Conservation (phyloP, 2,329 filamentous ascomycete genomes). For the Penicillium sp. region DNA sequence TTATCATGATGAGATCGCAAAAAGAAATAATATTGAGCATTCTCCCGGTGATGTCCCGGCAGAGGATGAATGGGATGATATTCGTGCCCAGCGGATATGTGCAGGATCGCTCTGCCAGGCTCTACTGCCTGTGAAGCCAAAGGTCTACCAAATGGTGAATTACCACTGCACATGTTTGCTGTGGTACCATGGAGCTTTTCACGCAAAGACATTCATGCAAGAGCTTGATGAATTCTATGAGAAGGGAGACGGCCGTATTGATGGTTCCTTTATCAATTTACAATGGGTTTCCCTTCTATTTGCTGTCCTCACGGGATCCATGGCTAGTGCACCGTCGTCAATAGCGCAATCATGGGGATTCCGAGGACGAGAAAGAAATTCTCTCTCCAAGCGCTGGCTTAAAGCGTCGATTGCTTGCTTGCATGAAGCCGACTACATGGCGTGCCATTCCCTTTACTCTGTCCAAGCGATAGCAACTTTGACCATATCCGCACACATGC, state of each 20-base stretch:
- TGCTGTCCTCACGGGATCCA: slow-evolving; percentile 44
- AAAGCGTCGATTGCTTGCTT: slow-evolving; percentile 47
- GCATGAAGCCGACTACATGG: slow-evolving; percentile 48
- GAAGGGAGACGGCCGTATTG: slow-evolving; percentile 33
- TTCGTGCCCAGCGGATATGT: slow-evolving; percentile 1
- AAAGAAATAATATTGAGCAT: slow-evolving; percentile 14
- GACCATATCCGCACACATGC: slow-evolving; percentile 51
- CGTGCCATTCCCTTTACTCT: slow-evolving; percentile 43
- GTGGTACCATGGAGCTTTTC: slow-evolving; percentile 42
- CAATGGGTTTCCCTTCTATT: slow-evolving; percentile 50
- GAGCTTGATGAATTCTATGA: slow-evolving; percentile 40
- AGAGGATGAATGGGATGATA: slow-evolving; percentile 11
- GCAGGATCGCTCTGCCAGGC: slow-evolving; percentile 31
- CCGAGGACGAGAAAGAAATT: slow-evolving; percentile 39
- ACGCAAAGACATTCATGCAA: slow-evolving; percentile 27
- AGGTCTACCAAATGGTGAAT: slow-evolving; percentile 29
- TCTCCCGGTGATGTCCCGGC: slow-evolving; percentile 23
- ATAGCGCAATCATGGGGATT: slow-evolving; percentile 47
- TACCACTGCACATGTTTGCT: slow-evolving; percentile 42
- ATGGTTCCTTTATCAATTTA: slow-evolving; percentile 35
- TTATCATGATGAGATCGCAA: slow-evolving; percentile 26
- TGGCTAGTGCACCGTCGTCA: slow-evolving; percentile 41
- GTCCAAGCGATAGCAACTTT: slow-evolving; percentile 49
- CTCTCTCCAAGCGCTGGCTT: slow-evolving; percentile 47
- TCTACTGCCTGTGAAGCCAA: slow-evolving; percentile 30